Conservation (phyloP, 2,329 filamentous ascomycete genomes). For the Capronia coronata region DNA sequence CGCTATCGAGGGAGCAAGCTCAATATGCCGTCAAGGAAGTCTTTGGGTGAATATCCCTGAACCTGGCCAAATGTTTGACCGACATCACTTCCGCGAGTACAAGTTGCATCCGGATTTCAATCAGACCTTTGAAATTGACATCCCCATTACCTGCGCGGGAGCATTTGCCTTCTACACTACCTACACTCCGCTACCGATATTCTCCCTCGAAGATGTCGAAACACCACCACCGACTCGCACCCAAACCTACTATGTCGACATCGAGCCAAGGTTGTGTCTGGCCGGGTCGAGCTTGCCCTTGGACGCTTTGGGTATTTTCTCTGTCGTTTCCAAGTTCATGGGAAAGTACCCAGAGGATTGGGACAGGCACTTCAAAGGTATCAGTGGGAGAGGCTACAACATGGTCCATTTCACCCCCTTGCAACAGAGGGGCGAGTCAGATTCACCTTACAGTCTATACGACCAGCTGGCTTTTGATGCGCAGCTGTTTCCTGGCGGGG, state of each 20-base stretch:
- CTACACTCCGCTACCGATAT: constrained; percentile 77
- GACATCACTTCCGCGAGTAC: constrained; percentile 68
- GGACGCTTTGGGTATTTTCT: constrained; percentile 84
- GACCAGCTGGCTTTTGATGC: constrained; percentile 87
- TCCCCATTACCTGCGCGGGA: constrained; percentile 74
- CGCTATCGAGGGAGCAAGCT: constrained; percentile 45
- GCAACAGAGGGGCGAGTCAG: constrained; percentile 79
- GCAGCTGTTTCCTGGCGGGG: constrained; percentile 72
- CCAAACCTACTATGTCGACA: constrained; percentile 83
- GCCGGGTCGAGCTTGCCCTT: constrained; percentile 70
- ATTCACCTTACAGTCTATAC: constrained; percentile 95
- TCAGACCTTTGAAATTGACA: constrained; percentile 78
- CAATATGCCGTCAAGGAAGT: constrained; percentile 88
- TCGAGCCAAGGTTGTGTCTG: constrained; percentile 72
- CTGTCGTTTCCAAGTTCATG: constrained; percentile 96
- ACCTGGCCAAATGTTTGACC: constrained; percentile 65
- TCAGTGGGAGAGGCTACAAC: constrained; percentile 89
- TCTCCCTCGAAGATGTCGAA: constrained; percentile 53
- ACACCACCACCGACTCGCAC: constrained; percentile 59
- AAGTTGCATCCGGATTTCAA: constrained; percentile 92
- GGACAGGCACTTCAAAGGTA: constrained; percentile 81
- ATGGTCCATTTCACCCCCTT: constrained; percentile 98
- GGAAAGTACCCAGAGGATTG: constrained; percentile 83
- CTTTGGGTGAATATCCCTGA: constrained; percentile 94
- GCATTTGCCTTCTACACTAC: constrained; percentile 93